Evolutionary conservation across 108 stramenopile species (phyloP), one percentile per base, ranked within the genome.

Genomic region (Parmales sp.): DNA sequence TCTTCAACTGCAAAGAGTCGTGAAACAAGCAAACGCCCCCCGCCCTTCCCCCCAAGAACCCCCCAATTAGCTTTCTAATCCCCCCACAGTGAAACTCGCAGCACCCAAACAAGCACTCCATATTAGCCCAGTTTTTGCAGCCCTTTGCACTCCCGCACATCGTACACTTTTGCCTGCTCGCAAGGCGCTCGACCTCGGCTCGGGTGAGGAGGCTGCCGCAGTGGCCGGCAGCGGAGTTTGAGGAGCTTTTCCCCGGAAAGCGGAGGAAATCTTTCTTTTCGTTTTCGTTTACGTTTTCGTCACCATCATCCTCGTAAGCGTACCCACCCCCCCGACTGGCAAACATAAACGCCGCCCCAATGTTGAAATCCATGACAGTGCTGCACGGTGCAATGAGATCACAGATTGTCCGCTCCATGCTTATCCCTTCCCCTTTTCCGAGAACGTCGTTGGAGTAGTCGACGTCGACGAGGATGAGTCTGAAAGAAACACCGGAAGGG

Each of bases 351-450:
- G 96, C 96, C 22, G 88, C 83, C 13, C 80, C 96, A 70, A 97
- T 94, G 74, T 97, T 97, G 64, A 97, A 85, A 71, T 95, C 93
- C 96, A 97, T 97, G 44, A 74, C 69, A 3, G 89, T 89, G 6
- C 64, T 51, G 54, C 86, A 79, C 8, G 94, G 94, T 49, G 64
- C 43, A 1, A 93, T 76, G 2, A 97, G 77, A 16, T 73, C 69
- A 29, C 80, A 78, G 16, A 95, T 80, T 29, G 70, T 76, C 31
- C 64, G 45, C 68, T 89, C 90, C 8, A 70, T 13, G 5, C 76
- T 23, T 49, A 81, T 66, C 25, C 93, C 86, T 39, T 93, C 88
- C 16, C 74, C 78, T n/a, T n/a, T n/a, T n/a, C n/a, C n/a, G n/a
- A n/a, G n/a, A n/a, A n/a, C n/a, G n/a, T n/a, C n/a, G n/a, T n/a